phyloP scores from a whole-genome alignment of 352 stramenopile species.

The Phytophthora cactorum region DNA sequence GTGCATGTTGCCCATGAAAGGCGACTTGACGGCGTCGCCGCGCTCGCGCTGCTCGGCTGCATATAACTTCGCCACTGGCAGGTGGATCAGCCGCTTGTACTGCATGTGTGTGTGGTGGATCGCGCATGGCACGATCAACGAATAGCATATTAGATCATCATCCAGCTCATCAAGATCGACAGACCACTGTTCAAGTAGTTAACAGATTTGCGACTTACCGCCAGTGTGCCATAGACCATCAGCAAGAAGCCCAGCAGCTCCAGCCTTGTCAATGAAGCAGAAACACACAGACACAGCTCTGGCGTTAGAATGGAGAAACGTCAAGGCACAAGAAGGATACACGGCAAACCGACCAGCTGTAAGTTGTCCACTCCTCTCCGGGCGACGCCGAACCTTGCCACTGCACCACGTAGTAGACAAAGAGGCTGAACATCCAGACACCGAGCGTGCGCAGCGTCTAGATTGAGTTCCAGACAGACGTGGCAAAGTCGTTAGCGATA shows the following conservation, averaged over 20 bases:
- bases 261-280: conserved; percentile 47
- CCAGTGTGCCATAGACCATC: conserved; percentile 81
- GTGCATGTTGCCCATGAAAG: conserved; percentile 53
- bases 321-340: not conserved
- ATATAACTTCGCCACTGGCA: conserved; percentile 61
- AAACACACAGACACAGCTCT: not conserved
- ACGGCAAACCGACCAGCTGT: conserved; percentile 59
- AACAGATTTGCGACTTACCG: conserved; percentile 50
- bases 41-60: conserved; percentile 52
- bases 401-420: conserved; percentile 81
- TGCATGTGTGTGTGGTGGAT: conserved; percentile 20
- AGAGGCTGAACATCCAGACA: conserved; percentile 78
- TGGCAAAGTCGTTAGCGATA: conserved; percentile 16
- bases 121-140: not conserved
- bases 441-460: conserved; percentile 83
- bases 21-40: conserved; percentile 58
- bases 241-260: conserved; percentile 77
- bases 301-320: conserved; percentile 7
- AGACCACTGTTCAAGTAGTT: not conserved
- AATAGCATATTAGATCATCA: conserved; percentile 15
- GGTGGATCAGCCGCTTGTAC: conserved; percentile 83
- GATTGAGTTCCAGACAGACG: conserved; percentile 11
- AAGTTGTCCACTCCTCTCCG: conserved; percentile 75
- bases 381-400: conserved; percentile 66
- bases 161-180: conserved; percentile 6